Evolutionary conservation across 2,329 filamentous ascomycete species (phyloP), one percentile per base, ranked within the genome.

Genomic region (Ophiostoma montium): DNA sequence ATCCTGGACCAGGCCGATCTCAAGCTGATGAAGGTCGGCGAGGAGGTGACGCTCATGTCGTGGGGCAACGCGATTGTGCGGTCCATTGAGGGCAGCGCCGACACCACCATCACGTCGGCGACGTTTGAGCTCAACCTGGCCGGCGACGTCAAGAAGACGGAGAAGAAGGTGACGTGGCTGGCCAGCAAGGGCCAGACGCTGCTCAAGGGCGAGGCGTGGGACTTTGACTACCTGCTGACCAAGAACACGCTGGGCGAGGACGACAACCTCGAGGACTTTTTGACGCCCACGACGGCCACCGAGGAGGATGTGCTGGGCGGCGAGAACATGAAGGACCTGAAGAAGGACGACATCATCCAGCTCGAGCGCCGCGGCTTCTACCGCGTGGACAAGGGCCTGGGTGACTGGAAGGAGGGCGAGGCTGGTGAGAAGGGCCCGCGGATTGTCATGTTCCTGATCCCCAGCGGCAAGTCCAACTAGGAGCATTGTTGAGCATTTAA

Each of bases 101-200:
- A 65, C 19, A 65, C 68, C 30, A 65, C 71, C 44, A 80, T 95
- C 58, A 82, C 80, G 12, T 70, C 68, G 33, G 72, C 95, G 35
- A 83, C 84, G 51, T 72, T 92, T 48, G 86, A 95, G 67, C 78
- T 95, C n/a, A 84, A 96, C 65, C 77, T 95, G 46, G 79, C 84
- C 59, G 89, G 90, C 50, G 90, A 96, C 63, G 86, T 96, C 65
- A 95, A 94, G 73, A 83, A 86, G 61, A 96, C 90, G 0, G 81
- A 87, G 61, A 95, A 95, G 78, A 96, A 96, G 74, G 79, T 96
- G 35, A 95, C 89, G 1, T 96, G 90, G 90, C 70, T 96, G 44
- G 82, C 86, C 1, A 76, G 75, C 1, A 78, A 86, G 56, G 77
- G 76, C 41, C 84, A 90, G 67, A 76, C 84, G 51, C 75, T 95